Conservation (phyloP, 1,284 basidiomycete species). For the Clitocybe nebularis region DNA sequence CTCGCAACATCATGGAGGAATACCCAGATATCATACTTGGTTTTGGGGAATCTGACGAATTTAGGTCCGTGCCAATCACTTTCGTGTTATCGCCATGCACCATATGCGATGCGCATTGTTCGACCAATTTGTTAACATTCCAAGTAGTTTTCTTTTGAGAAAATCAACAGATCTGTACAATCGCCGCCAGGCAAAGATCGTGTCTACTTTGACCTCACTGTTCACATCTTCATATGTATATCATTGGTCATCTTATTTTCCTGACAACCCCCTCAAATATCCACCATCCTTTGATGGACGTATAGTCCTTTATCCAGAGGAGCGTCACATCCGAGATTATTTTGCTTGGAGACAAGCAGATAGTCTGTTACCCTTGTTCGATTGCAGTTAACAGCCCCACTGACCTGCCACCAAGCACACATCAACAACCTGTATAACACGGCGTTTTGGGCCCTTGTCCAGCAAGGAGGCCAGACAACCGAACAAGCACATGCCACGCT, state of each 20-base stretch:
- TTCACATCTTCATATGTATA: slow-evolving; percentile 94
- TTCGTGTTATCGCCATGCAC: background rate
- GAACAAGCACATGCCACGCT: slow-evolving; percentile 81
- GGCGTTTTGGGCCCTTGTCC: slow-evolving; percentile 90
- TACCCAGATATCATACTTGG: slow-evolving; percentile 81
- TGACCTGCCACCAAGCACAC: slow-evolving; percentile 61
- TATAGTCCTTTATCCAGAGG: slow-evolving; percentile 80
- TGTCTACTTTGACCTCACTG: slow-evolving; percentile 83
- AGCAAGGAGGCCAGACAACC: slow-evolving; percentile 72
- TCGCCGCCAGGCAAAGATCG: slow-evolving; percentile 85
- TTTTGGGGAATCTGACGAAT: slow-evolving; percentile 98
- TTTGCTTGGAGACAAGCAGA: slow-evolving; percentile 96
- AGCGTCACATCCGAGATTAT: slow-evolving; percentile 81
- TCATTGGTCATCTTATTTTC: slow-evolving; percentile 81
- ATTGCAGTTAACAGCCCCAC: slow-evolving; percentile 5
- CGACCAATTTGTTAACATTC: slow-evolving; percentile 1
- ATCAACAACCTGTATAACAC: slow-evolving; percentile 99
- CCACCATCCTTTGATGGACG: slow-evolving; percentile 93
- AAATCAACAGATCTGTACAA: slow-evolving; percentile 78
- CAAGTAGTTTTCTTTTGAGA: slow-evolving; percentile 78
- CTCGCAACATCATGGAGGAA: slow-evolving; percentile 77
- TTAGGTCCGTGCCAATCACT: slow-evolving; percentile 55
- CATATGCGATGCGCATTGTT: background rate
- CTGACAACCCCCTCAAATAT: slow-evolving; percentile 64
- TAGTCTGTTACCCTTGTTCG: slow-evolving; percentile 57